Evolutionary conservation across 768 basidiomycete species (phyloP).

Genomic region (Pulveroboletus sp.): DNA sequence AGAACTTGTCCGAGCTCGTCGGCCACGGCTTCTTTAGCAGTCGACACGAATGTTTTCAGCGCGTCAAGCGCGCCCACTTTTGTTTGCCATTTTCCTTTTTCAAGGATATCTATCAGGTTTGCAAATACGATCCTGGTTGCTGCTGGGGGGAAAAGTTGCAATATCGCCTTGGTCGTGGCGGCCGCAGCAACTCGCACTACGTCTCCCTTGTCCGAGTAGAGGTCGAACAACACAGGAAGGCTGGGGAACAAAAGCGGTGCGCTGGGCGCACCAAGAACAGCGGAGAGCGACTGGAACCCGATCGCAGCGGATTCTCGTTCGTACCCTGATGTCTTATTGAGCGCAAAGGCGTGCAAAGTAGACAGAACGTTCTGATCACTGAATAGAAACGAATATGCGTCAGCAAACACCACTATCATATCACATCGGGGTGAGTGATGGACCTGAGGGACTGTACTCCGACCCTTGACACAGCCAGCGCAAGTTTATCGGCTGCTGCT

Average conservation of each 20-base stretch:
- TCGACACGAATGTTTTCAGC: slow-evolving; percentile 66
- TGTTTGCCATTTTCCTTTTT: slow-evolving; percentile 87
- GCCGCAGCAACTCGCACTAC: slow-evolving; percentile 82
- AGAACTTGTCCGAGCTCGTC: slow-evolving; percentile 75
- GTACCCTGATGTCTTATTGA: slow-evolving; percentile 83
- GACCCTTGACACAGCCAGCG: slow-evolving; percentile 61
- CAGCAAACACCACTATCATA: slow-evolving; percentile 12
- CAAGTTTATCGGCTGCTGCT: slow-evolving; percentile 75
- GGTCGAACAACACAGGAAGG: slow-evolving; percentile 72
- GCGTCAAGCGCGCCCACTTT: slow-evolving; percentile 93
- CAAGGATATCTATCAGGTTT: slow-evolving; percentile 67
- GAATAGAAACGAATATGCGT: slow-evolving; percentile 6
- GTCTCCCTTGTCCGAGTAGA: slow-evolving; percentile 92
- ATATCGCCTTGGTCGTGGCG: slow-evolving; percentile 74
- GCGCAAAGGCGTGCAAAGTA: slow-evolving; percentile 63
- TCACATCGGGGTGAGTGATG: slow-evolving; percentile 19
- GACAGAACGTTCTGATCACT: slow-evolving; percentile 63
- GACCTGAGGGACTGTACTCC: slow-evolving; percentile 64
- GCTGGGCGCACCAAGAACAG: slow-evolving; percentile 61
- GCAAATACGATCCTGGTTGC: slow-evolving; percentile 66
- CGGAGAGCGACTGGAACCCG: slow-evolving; percentile 71
- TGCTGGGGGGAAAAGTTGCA: slow-evolving; percentile 83
- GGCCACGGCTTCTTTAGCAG: slow-evolving; percentile 75
- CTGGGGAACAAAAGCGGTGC: slow-evolving; percentile 76
- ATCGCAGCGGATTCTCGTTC: slow-evolving; percentile 86